phyloP scores from a whole-genome alignment of 106 monocot species.

The Alisma plantagoaquatica region DNA sequence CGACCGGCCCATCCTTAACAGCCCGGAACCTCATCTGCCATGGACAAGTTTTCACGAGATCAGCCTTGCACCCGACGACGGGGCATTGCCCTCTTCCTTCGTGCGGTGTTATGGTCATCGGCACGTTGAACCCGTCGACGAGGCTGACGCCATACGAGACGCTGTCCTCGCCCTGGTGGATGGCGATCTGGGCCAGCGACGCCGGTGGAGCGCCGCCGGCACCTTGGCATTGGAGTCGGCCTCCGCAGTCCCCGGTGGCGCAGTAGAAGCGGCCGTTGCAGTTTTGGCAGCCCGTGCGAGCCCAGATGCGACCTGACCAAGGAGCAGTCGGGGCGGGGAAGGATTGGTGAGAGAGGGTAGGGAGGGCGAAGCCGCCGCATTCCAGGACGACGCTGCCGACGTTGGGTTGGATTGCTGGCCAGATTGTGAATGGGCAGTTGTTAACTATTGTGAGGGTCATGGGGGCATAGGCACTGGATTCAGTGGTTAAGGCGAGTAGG shows the following conservation, averaged over 20 bases:
- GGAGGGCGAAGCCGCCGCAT: slow-evolving; percentile 37
- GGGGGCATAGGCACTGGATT: too few relatives aligned
- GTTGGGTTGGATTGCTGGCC: slow-evolving; percentile 48
- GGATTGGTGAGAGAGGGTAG: slow-evolving; percentile 28
- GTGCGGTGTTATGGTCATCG: slow-evolving; percentile 60
- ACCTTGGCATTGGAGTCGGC: slow-evolving; percentile 38
- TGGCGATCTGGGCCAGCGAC: slow-evolving; percentile 40
- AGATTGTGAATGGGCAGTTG: slow-evolving; percentile 50
- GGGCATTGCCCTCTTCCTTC: slow-evolving; percentile 56
- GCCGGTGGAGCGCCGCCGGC: slow-evolving; percentile 27
- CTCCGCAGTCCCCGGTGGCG: slow-evolving; percentile 48
- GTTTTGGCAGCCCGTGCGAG: slow-evolving; percentile 34
- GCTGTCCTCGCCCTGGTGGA: slow-evolving; percentile 66
- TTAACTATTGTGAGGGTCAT: slow-evolving; percentile 45
- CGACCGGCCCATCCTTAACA: slow-evolving; percentile 33
- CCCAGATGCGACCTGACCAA: slow-evolving; percentile 58
- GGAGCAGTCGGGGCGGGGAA: slow-evolving; percentile 29
- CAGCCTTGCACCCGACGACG: slow-evolving; percentile 48
- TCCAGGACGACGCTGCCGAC: slow-evolving; percentile 37
- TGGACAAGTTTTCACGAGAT: slow-evolving; percentile 57
- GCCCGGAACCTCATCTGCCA: slow-evolving; percentile 41
- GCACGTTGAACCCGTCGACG: too few relatives aligned
- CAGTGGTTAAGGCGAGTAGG: too few relatives aligned
- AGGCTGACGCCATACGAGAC: too few relatives aligned
- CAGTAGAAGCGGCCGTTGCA: slow-evolving; percentile 21